Percentiles rank a stretch among this genome's conserved stretches.
Evolutionary conservation across 768 basidiomycete species (phyloP).

Genomic region (Cubamyces lactineus): DNA sequence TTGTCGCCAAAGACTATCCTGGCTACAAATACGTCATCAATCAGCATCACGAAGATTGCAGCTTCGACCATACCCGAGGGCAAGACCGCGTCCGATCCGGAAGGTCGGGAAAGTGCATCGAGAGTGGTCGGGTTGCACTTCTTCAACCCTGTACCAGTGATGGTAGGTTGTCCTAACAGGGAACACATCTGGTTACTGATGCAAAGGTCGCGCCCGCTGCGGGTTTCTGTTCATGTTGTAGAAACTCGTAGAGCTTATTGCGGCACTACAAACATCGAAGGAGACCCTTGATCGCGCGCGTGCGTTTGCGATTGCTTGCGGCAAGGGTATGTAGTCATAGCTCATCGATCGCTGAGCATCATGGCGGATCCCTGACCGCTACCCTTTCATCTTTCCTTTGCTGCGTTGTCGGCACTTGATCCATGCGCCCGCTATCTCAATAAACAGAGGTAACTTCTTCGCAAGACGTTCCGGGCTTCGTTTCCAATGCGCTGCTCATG

Average conservation of each 20-base stretch:
- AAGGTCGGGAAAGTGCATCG: constrained; percentile 64
- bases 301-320: constrained; percentile 84
- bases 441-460: constrained; percentile 82
- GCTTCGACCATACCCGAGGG: constrained; percentile 70
- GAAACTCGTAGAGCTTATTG: constrained; percentile 96
- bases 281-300: constrained; percentile 77
- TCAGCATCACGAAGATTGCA: constrained; percentile 93
- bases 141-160: constrained; percentile 96
- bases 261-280: constrained; percentile 86
- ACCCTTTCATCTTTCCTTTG: not conserved
- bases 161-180: constrained; percentile 54
- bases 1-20: constrained; percentile 77
- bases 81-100: constrained; percentile 57
- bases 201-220: not conserved
- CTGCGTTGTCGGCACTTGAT: not conserved
- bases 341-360: not conserved
- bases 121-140: constrained; percentile 91
- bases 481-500: constrained; percentile 95
- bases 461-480: constrained; percentile 92
- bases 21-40: constrained; percentile 92
- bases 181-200: not conserved
- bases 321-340: constrained; percentile 63
- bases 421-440: not conserved
- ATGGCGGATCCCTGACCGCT: not conserved
- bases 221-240: constrained; percentile 8